Conservation (phyloP, 306 rosid genomes). For the Acacia acuminata region DNA sequence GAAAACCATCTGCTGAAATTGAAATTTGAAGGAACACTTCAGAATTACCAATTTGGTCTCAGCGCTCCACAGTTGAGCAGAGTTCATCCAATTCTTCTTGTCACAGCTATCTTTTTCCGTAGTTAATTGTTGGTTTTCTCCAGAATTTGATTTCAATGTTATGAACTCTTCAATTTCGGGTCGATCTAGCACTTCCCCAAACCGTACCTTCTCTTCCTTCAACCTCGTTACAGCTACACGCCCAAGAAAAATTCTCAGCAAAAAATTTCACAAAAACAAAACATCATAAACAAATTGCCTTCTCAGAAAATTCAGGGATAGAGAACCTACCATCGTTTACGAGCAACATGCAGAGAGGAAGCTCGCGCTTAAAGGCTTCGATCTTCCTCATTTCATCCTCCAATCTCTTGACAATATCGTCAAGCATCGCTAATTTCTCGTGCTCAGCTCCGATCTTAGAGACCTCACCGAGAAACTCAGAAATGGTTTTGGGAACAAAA, state of each 20-base stretch:
- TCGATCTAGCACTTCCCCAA: conserved; percentile 40
- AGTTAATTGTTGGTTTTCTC: conserved; percentile 25
- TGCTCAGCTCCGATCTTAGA: conserved; percentile 38
- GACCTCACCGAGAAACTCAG: conserved; percentile 47
- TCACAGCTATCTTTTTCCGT: conserved; percentile 37
- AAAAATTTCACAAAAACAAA: not conserved
- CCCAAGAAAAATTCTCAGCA: conserved; percentile 16
- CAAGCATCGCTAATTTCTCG: conserved; percentile 50
- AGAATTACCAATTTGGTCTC: conserved; percentile 41
- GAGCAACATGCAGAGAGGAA: conserved; percentile 75
- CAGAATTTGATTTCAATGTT: conserved; percentile 35
- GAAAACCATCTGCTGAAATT: not conserved
- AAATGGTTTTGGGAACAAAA: conserved; percentile 56
- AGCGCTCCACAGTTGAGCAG: conserved; percentile 73
- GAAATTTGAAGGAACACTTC: not conserved
- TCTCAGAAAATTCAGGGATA: not conserved
- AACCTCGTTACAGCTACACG: conserved; percentile 60
- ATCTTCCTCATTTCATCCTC: conserved; percentile 73
- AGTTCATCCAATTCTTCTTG: conserved; percentile 59
- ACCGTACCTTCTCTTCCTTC: conserved; percentile 52
- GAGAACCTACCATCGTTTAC: conserved; percentile 60
- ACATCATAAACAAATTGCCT: not conserved
- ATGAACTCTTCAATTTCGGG: conserved; percentile 40
- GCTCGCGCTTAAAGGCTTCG: conserved; percentile 82
- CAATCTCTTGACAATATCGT: conserved; percentile 47